Percentiles rank a stretch among this genome's conserved stretches.
Conservation (phyloP, 371 early-diverging fungal genomes). For the Paramicrosporidium saccamoebae region DNA sequence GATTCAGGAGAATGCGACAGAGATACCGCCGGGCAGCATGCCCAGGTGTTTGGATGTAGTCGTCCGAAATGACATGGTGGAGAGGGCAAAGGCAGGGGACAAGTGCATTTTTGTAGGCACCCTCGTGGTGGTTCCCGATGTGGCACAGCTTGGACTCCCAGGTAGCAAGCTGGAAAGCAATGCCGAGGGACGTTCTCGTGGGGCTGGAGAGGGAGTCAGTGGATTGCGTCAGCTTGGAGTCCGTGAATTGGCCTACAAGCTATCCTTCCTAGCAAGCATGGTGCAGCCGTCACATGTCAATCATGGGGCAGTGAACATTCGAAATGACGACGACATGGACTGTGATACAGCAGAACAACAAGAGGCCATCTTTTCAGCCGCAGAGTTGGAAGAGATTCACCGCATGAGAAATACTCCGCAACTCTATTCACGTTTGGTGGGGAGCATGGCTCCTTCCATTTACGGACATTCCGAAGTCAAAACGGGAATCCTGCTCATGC, state of each 20-base stretch:
- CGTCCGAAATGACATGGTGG: conserved; percentile 77
- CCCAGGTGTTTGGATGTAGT: conserved; percentile 92
- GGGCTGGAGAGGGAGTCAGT: conserved; percentile 27
- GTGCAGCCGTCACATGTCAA: conserved; percentile 10
- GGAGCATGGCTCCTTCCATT: conserved; percentile 78
- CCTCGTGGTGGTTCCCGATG: conserved; percentile 78
- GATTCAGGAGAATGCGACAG: conserved; percentile 88
- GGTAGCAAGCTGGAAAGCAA: conserved; percentile 21
- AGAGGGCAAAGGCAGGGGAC: conserved; percentile 91
- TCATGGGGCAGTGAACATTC: not conserved
- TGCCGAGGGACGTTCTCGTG: conserved; percentile 15
- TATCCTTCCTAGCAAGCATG: conserved; percentile 63
- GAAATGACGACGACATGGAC: conserved; percentile 6
- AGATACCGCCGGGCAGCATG: conserved; percentile 92
- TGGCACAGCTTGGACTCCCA: conserved; percentile 33
- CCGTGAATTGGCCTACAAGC: conserved; percentile 60
- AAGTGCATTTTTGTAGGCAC: conserved; percentile 69
- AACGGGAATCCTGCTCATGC: conserved; percentile 75
- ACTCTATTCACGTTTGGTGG: too few species aligned
- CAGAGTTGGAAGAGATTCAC: conserved; percentile 34
- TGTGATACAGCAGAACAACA: conserved; percentile 17
- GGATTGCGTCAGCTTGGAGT: conserved; percentile 64
- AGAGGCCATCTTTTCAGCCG: conserved; percentile 15
- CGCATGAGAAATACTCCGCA: too few species aligned
- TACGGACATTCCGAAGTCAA: conserved; percentile 93